Evolutionary conservation across 768 basidiomycete species (phyloP).

Genomic region (Amanita pallidorosea): DNA sequence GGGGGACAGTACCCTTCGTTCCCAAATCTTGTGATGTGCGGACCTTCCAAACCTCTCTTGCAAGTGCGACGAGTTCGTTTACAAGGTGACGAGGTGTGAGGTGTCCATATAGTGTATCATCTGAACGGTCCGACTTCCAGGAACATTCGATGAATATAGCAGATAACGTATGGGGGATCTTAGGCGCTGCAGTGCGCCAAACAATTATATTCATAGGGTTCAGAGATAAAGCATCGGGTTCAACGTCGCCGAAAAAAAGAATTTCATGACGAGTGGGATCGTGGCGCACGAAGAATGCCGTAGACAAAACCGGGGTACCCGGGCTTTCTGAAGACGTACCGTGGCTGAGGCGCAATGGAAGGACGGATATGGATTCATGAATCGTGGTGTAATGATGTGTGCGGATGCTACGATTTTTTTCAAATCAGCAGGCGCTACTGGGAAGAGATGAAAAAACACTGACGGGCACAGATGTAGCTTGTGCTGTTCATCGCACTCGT

Average conservation of each 20-base stretch:
- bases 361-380: slow-evolving; percentile 47
- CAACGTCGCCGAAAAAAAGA: slow-evolving; percentile 92
- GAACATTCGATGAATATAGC: slow-evolving; percentile 96
- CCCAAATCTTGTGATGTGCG: slow-evolving; percentile 10
- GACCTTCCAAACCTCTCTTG: slow-evolving; percentile 49
- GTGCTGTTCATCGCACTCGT: slow-evolving; percentile 46
- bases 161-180: slow-evolving; percentile 56
- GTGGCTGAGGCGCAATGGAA: slow-evolving; percentile 62
- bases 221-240: slow-evolving; percentile 64
- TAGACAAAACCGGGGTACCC: slow-evolving; percentile 53
- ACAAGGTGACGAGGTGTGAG: slow-evolving; percentile 73
- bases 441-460: slow-evolving; percentile 16
- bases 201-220: slow-evolving; percentile 54
- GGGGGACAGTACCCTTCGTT: slow-evolving; percentile 13
- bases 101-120: slow-evolving; percentile 73
- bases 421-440: background rate
- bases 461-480: slow-evolving; percentile 59
- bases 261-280: slow-evolving; percentile 56
- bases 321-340: slow-evolving; percentile 35
- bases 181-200: slow-evolving; percentile 75
- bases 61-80: slow-evolving; percentile 63
- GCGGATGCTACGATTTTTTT: slow-evolving; percentile 27
- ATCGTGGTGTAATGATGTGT: slow-evolving; percentile 44
- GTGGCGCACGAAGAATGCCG: slow-evolving; percentile 80
- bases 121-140: slow-evolving; percentile 61